A percentile compares a stretch with the other conserved stretches of the same genome.
phyloP scores from a whole-genome alignment of 2,329 filamentous ascomycete genomes.

The Monosporascus sp. region DNA sequence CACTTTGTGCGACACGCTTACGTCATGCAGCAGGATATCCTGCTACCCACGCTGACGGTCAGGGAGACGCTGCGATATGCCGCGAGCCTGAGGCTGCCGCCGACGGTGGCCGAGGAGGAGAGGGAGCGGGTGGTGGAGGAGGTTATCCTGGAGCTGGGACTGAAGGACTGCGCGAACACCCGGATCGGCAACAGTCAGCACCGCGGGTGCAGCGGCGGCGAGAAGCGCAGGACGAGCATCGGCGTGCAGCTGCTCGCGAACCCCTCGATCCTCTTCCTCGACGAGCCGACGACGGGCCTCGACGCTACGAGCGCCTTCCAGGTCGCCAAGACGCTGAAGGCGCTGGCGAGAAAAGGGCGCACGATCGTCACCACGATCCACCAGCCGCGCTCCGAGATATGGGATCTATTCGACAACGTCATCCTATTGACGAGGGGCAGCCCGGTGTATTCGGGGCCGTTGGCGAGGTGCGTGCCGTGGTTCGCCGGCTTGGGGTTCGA shows the following conservation, averaged over 20 bases:
- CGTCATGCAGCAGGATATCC: constrained; percentile 71
- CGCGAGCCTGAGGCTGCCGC: constrained; percentile 63
- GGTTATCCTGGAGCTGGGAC: constrained; percentile 67
- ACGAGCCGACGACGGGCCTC: constrained; percentile 73
- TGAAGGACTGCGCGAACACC: constrained; percentile 74
- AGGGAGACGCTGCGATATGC: constrained; percentile 70
- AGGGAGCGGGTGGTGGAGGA: constrained; percentile 63
- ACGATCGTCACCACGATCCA: constrained; percentile 73
- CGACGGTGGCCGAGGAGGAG: constrained; percentile 53
- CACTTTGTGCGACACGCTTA: constrained; percentile 57
- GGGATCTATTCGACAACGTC: constrained; percentile 69
- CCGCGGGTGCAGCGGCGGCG: constrained; percentile 72
- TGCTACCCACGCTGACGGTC: constrained; percentile 68
- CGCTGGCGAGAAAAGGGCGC: constrained; percentile 59
- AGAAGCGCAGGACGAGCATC: constrained; percentile 71
- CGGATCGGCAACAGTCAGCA: constrained; percentile 65
- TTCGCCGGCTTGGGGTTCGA: constrained; percentile 56
- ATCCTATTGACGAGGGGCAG: constrained; percentile 62
- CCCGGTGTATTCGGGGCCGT: constrained; percentile 61
- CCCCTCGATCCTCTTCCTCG: constrained; percentile 70
- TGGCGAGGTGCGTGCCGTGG: constrained; percentile 54
- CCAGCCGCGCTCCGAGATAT: constrained; percentile 74
- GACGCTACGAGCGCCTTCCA: constrained; percentile 75
- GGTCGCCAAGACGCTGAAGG: constrained; percentile 64
- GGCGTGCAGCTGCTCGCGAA: constrained; percentile 76